A percentile compares a stretch with the other conserved stretches of the same genome.
Evolutionary conservation across 2,329 filamentous ascomycete species (phyloP).

Genomic region (Endothia cerciana): DNA sequence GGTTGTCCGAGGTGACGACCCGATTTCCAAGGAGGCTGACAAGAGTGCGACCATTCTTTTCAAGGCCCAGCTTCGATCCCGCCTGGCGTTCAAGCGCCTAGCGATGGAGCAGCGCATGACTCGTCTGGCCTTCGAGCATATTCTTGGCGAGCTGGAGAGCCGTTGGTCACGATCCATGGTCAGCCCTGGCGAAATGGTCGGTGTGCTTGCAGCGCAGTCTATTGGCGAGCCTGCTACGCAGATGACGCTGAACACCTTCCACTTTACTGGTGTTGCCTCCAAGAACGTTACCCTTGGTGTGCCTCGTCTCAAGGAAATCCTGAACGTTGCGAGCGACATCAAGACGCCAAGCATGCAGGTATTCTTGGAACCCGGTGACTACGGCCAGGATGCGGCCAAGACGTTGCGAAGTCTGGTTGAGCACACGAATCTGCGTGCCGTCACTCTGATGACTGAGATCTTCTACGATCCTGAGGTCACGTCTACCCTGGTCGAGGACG

Average conservation of each 20-base stretch:
- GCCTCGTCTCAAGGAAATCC: conserved; percentile 97
- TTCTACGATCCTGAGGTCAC: conserved; percentile 95
- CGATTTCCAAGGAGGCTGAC: conserved; percentile 84
- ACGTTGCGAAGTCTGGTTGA: conserved; percentile 86
- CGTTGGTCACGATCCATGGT: conserved; percentile 86
- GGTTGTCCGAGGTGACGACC: conserved; percentile 84
- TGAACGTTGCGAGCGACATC: conserved; percentile 96
- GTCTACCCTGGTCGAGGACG: conserved; percentile 81
- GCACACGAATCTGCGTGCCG: conserved; percentile 89
- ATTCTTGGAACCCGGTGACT: conserved; percentile 65
- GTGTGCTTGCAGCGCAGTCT: conserved; percentile 94
- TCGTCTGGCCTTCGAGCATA: conserved; percentile 89
- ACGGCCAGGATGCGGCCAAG: conserved; percentile 76
- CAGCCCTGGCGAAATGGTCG: conserved; percentile 97
- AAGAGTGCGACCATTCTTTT: conserved; percentile 86
- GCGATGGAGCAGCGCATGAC: conserved; percentile 85
- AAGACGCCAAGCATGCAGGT: conserved; percentile 98
- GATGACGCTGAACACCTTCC: conserved; percentile 99
- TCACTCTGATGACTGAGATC: conserved; percentile 91
- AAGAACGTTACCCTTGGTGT: conserved; percentile 99
- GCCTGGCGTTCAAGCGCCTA: conserved; percentile 89
- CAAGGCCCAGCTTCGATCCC: conserved; percentile 88
- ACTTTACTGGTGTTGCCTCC: conserved; percentile 98
- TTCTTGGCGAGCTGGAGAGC: conserved; percentile 87
- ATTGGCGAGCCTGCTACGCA: conserved; percentile 98